Percentiles rank a stretch among this genome's conserved stretches.
Conservation (phyloP, 106 monocot species). For the Dendrobium catenatum region DNA sequence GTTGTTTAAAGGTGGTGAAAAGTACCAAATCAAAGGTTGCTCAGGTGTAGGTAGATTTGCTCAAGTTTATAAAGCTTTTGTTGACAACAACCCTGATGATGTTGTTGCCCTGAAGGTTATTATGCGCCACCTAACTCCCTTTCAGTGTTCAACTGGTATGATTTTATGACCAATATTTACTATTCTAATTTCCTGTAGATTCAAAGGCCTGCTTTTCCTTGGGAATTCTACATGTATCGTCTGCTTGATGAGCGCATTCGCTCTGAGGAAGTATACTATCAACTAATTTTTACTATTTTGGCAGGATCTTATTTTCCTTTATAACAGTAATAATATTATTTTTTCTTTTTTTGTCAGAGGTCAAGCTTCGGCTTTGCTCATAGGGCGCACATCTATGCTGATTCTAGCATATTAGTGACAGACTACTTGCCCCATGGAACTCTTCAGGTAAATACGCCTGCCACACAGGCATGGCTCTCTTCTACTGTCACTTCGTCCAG, state of each 20-base stretch:
- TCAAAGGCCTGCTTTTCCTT: slow-evolving; percentile 78
- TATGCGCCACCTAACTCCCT: not conserved
- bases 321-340: not conserved
- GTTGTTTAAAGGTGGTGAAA: slow-evolving; percentile 42
- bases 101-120: slow-evolving; percentile 79
- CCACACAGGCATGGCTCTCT: not conserved
- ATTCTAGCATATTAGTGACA: slow-evolving; percentile 76
- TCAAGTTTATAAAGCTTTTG: slow-evolving; percentile 71
- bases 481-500: not conserved
- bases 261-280: slow-evolving; percentile 44
- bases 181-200: slow-evolving; percentile 36
- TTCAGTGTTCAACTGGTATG: not conserved
- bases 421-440: slow-evolving; percentile 76
- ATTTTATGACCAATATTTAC: not conserved
- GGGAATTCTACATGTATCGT: slow-evolving; percentile 97
- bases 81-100: slow-evolving; percentile 66
- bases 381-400: slow-evolving; percentile 60
- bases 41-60: slow-evolving; percentile 81
- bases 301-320: not conserved
- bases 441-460: slow-evolving; percentile 59
- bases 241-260: slow-evolving; percentile 66
- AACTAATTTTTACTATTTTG: slow-evolving; percentile 5
- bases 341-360: slow-evolving; percentile 49
- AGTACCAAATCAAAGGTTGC: slow-evolving; percentile 88
- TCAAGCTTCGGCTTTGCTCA: slow-evolving; percentile 79